Evolutionary conservation across 345 rosid genomes (phyloP).

Genomic region (Pseudoturritis turrita): DNA sequence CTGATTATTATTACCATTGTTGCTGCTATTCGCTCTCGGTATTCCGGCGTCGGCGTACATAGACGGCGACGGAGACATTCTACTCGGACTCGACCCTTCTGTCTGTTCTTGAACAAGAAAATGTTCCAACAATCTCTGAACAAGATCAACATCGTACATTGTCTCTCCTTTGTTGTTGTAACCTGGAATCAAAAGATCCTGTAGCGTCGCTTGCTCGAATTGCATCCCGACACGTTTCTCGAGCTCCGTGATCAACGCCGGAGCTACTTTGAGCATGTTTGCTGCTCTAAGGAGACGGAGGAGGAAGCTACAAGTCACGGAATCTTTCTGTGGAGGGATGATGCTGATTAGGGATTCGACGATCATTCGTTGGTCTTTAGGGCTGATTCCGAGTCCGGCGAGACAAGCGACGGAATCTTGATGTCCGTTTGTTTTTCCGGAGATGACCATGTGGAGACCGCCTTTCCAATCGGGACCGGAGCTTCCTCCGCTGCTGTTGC

Average conservation of each 20-base stretch:
- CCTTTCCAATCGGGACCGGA: slow-evolving; percentile 74
- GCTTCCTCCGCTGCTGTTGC: slow-evolving; percentile 43
- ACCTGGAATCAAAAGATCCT: slow-evolving; percentile 78
- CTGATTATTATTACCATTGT: slow-evolving; percentile 38
- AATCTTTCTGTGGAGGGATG: slow-evolving; percentile 85
- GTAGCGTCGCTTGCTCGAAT: slow-evolving; percentile 83
- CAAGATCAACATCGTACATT: slow-evolving; percentile 82
- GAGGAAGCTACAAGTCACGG: slow-evolving; percentile 85
- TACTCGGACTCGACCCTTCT: slow-evolving; percentile 72
- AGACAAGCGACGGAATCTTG: slow-evolving; percentile 28
- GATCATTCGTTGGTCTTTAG: slow-evolving; percentile 85
- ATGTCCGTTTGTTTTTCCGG: slow-evolving; percentile 53
- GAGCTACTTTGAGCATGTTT: slow-evolving; percentile 80
- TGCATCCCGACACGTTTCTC: slow-evolving; percentile 98
- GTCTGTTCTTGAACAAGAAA: slow-evolving; percentile 90
- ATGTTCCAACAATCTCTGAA: slow-evolving; percentile 90
- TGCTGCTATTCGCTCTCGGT: slow-evolving; percentile 45
- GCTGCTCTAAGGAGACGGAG: slow-evolving; percentile 78
- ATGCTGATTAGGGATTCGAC: slow-evolving; percentile 87
- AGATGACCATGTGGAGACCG: slow-evolving; percentile 78
- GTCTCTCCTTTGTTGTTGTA: slow-evolving; percentile 61
- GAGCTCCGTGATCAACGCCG: slow-evolving; percentile 82
- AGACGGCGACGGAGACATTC: slow-evolving; percentile 49
- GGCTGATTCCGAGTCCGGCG: slow-evolving; percentile 34
- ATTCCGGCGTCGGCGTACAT: slow-evolving; percentile 43